Base-by-base conservation (phyloP, 2,329 filamentous ascomycete genomes). In the Acephala macrosclerotiorum region DNA sequence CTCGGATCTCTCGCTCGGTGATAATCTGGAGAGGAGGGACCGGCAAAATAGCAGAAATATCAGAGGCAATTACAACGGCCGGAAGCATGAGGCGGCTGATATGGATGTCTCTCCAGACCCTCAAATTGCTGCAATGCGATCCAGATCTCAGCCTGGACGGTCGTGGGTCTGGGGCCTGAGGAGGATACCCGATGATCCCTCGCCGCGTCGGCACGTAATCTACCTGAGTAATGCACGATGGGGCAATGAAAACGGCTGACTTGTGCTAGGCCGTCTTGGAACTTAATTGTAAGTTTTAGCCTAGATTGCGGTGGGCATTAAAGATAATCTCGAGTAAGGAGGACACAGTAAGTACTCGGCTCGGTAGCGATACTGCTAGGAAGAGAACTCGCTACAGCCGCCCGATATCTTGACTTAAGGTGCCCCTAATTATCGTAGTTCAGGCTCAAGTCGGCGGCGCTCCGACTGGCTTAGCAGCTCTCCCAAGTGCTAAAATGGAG, bases 171-270 rank as follows among this genome's bases (percentile, higher is more conserved):
- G 47, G 9, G 49, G 49, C 26, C 49, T 53, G 25, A 33, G 49
- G 49, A 53, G 11, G 49, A 53, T 33, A 12, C 16, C 25, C 49
- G 25, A n/a, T 33, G 18, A 3, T 18, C 18, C 45, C 45, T 22
- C 45, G 18, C 45, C 18, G 20, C 20, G 25, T 53, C 49, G 47
- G 22, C 47, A 49, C 45, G 45, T 25, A 49, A 20, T 49, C 45
- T 38, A 40, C 59, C 22, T 61, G 59, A 61, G 47, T 61, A 61
- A 61, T 61, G 59, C 29, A 61, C 22, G 20, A 25, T 18, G 20
- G 7, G 22, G 8, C n/a, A 53, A 18, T 49, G n/a, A 51, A 55
- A 38, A 40, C 33, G n/a, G 26, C 42, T 61, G 59, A 61, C 59
- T 53, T 53, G 29, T 16, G 20, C 20, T 38, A 14, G 25, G 18